These are phyloP conservation scores for Dentipellis fragilis DNA, from an alignment of 768 basidiomycete genomes.

Conservation along the genomic window DNA sequence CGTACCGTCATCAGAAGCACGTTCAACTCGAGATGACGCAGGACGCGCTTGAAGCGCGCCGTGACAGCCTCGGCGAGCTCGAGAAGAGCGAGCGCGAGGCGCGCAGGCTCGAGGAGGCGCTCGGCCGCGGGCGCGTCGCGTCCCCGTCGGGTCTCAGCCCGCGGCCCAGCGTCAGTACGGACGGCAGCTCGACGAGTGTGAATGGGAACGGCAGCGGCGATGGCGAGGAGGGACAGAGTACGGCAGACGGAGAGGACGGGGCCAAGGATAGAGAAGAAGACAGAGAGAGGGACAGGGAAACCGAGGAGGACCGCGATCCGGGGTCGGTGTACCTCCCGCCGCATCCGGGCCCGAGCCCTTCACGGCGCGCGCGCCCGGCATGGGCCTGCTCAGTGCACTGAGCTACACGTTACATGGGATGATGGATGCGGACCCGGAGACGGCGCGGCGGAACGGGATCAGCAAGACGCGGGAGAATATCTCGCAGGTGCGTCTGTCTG, in stretches of 20 bases:
- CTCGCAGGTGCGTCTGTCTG: constrained; percentile 58
- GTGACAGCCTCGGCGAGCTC: constrained; percentile 76
- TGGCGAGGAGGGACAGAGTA: constrained; percentile 9
- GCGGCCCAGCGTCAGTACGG: not conserved
- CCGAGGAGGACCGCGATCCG: constrained; percentile 24
- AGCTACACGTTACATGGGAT: constrained; percentile 94
- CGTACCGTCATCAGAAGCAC: constrained; percentile 96
- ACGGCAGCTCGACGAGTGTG: not conserved
- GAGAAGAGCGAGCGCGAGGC: constrained; percentile 93
- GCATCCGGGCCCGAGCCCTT: constrained; percentile 71
- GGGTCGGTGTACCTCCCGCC: constrained; percentile 52
- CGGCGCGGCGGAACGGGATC: constrained; percentile 85
- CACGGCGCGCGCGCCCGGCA: constrained; percentile 57
- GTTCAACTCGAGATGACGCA: constrained; percentile 97
- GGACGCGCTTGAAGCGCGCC: constrained; percentile 76
- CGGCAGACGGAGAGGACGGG: constrained; percentile 10
- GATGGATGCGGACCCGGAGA: constrained; percentile 99
- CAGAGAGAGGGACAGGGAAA: constrained; percentile 17
- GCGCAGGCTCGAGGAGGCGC: constrained; percentile 77
- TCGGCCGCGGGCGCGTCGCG: constrained; percentile 43
- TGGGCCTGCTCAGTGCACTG: constrained; percentile 83
- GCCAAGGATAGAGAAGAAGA: constrained; percentile 15
- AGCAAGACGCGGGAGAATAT: constrained; percentile 91
- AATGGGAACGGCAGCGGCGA: not conserved
- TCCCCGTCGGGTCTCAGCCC: not conserved